Evolutionary conservation across 139 green algal genomes (phyloP).

Genomic region (Limnomonas spitsbergensis): DNA sequence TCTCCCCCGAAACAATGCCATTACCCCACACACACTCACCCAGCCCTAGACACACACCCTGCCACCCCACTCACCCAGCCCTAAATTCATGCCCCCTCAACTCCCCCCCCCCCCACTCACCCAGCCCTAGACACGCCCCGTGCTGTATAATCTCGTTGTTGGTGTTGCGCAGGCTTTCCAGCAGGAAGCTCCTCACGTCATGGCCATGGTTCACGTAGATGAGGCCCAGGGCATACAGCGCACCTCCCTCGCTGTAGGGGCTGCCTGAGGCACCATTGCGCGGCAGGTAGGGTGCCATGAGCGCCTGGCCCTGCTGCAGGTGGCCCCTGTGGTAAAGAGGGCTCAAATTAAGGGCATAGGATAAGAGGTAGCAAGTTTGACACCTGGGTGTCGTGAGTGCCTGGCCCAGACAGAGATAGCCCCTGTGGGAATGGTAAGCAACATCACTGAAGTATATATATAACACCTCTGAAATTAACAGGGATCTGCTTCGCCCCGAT

Average conservation of each 20-base stretch:
- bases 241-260: slow-evolving; percentile 78
- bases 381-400: neutral
- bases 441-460: no score
- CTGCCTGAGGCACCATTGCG: slow-evolving; percentile 49
- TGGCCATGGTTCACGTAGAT: slow-evolving; percentile 92
- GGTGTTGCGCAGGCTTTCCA: slow-evolving; percentile 75
- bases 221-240: slow-evolving; percentile 94
- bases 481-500: no score
- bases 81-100: no score
- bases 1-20: no score
- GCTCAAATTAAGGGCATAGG: neutral
- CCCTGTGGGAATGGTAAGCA: neutral
- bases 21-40: no score
- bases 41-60: no score
- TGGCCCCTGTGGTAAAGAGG: slow-evolving; percentile 61
- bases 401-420: neutral
- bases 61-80: no score
- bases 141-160: slow-evolving; percentile 92
- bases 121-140: slow-evolving; percentile 93
- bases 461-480: no score
- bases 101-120: no score
- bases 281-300: slow-evolving; percentile 96
- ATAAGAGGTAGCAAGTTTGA: no score
- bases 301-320: slow-evolving; percentile 64
- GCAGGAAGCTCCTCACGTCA: slow-evolving; percentile 77